Evolutionary conservation across 768 basidiomycete genomes (phyloP), one percentile per base, ranked within the genome.

Genomic region (Pulveroboletus sp.): DNA sequence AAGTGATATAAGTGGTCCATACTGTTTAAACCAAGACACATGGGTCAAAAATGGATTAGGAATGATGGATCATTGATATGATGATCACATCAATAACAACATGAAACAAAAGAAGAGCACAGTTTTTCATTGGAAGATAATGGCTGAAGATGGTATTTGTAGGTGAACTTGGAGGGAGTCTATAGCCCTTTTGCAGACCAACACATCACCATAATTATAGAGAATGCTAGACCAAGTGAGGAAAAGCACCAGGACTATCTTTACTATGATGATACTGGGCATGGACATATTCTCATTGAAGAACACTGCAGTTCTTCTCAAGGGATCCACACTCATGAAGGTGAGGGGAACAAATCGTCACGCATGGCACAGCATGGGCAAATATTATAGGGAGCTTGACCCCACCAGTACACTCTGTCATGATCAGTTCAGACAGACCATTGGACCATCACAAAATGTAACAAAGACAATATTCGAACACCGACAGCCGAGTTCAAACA

Each of bases 1-100:
- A 3, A 83, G 63, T 0, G 76, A 73, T 53, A 81, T 77, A 2
- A 83, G 67, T 0, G 82, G 81, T 0, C 83, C 82, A 51, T 81
- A 79, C 51, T 73, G 62, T 52, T 80, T 70, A 2, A 76, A 78
- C 76, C 80, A 80, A 56, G 77, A 71, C 39, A 77, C 74, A 43
- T 77, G 75, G 5, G 10, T 31, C 14, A 60, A 45, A 31, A 48
- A 58, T 1, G 47, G 26, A 1, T 55, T 59, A 26, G n/a, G 6
- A 31, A 36, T 6, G 17, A 32, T 50, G 5, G 30, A 13, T 10
- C 24, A 7, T 32, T 26, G 6, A 21, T 15, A 38, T 15, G 3
- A 8, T 11, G 26, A 48, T 11, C 26, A 11, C 9, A 1, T 9
- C 8, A 7, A 11, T 2, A 8, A 33, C 21, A 24, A 31, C 4